Conservation (phyloP, 441 rosid species). For the Melastoma candidum region DNA sequence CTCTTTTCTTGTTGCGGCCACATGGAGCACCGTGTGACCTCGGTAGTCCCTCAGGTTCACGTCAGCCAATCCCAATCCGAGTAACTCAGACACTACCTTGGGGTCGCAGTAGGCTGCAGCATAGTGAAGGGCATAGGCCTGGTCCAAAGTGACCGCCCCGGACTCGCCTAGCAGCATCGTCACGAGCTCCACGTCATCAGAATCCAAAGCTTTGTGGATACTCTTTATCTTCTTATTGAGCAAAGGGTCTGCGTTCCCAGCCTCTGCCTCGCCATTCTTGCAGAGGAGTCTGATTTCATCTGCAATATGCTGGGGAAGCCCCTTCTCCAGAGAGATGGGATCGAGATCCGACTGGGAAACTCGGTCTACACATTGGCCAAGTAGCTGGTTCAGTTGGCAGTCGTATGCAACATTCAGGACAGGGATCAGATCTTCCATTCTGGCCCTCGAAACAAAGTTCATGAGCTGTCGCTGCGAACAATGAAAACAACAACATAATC, state of each 20-base stretch:
- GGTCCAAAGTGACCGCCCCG: constrained; percentile 19
- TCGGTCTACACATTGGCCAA: constrained; percentile 15
- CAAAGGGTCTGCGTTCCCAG: constrained; percentile 1
- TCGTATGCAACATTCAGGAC: constrained; percentile 24
- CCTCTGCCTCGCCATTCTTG: constrained; percentile 11
- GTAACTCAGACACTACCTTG: constrained; percentile 23
- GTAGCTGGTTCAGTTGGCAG: constrained; percentile 23
- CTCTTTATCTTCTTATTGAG: constrained; percentile 18
- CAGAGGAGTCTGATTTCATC: constrained; percentile 17
- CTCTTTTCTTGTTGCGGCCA: constrained; percentile 28
- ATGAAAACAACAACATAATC: neutral
- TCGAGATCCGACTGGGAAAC: constrained; percentile 23
- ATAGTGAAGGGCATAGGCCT: constrained; percentile 28
- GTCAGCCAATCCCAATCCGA: constrained; percentile 15
- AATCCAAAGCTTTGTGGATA: constrained; percentile 28
- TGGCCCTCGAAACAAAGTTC: constrained; percentile 23
- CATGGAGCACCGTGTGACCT: constrained; percentile 25
- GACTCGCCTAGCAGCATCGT: constrained; percentile 25
- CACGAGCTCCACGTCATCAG: constrained; percentile 25
- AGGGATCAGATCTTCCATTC: constrained; percentile 23
- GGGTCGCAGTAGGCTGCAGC: constrained; percentile 28
- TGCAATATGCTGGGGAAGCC: constrained; percentile 20
- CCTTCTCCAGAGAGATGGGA: constrained; percentile 19
- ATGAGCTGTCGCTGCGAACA: constrained; percentile 25
- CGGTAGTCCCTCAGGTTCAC: constrained; percentile 19